Evolutionary conservation across 768 basidiomycete genomes (phyloP).

Genomic region (Naganishia randhawae): DNA sequence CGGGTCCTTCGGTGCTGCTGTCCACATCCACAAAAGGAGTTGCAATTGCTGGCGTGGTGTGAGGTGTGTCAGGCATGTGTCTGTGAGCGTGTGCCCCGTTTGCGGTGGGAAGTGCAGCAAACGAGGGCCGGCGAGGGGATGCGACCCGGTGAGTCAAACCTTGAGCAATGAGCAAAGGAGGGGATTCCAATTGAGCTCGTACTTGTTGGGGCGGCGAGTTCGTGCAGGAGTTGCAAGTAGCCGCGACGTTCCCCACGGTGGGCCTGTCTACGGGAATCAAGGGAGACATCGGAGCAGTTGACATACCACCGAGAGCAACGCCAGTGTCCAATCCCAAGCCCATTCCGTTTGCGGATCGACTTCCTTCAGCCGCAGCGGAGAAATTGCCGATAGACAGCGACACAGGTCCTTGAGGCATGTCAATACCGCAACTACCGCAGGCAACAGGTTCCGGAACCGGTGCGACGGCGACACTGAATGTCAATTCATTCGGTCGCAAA

Average conservation of each 20-base stretch:
- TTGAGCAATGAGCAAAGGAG: background rate
- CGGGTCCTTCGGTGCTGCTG: background rate
- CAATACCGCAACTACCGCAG: constrained; percentile 14
- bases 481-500: constrained; percentile 24
- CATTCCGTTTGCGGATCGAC: background rate
- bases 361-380: background rate
- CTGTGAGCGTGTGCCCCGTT: constrained; percentile 2
- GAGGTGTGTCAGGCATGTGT: constrained; percentile 2
- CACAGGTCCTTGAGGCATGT: constrained; percentile 10
- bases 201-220: constrained; percentile 8
- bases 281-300: background rate
- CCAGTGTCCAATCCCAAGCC: constrained; percentile 20
- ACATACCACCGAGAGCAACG: background rate
- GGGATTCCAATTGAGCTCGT: background rate
- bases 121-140: constrained; percentile 2
- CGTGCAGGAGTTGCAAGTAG: constrained; percentile 8
- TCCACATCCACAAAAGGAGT: background rate
- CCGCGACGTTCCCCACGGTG: background rate
- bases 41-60: background rate
- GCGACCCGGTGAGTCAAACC: background rate
- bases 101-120: background rate
- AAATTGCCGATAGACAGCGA: background rate
- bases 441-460: constrained; percentile 20
- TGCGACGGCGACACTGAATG: constrained; percentile 18
- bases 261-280: background rate